Conservation (phyloP, 768 basidiomycete species). For the Tulasnella sp. region DNA sequence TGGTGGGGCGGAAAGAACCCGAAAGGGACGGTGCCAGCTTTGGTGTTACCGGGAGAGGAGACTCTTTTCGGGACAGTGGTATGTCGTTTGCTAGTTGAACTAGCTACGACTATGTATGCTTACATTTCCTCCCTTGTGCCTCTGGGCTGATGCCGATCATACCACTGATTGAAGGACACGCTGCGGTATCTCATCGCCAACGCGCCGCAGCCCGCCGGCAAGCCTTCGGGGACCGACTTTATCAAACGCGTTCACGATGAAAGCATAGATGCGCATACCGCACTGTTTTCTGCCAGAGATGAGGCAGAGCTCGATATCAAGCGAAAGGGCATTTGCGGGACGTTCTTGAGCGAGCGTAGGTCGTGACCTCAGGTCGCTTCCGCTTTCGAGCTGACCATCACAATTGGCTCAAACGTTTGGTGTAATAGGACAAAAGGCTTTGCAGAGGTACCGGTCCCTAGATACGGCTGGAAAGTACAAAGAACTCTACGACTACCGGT, state of each 20-base stretch:
- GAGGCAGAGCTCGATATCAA: not conserved
- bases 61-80: not conserved
- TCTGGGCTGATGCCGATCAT: not conserved
- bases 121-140: not conserved
- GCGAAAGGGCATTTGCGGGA: not conserved
- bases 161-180: not conserved
- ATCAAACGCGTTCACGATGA: not conserved
- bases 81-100: not conserved
- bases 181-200: not conserved
- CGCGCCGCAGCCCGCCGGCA: not conserved
- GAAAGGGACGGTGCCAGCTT: not conserved
- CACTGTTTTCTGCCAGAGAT: not conserved
- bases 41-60: not conserved
- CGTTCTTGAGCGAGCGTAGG: not conserved
- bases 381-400: not conserved
- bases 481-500: not conserved
- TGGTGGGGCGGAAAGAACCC: not conserved
- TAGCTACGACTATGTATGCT: no score
- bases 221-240: not conserved
- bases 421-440: not conserved
- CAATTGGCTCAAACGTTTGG: no score
- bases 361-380: not conserved
- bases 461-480: not conserved
- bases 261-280: not conserved
- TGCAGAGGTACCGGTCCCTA: not conserved